Evolutionary conservation across 768 basidiomycete genomes (phyloP).

Genomic region (Kwoniella botswanensis): DNA sequence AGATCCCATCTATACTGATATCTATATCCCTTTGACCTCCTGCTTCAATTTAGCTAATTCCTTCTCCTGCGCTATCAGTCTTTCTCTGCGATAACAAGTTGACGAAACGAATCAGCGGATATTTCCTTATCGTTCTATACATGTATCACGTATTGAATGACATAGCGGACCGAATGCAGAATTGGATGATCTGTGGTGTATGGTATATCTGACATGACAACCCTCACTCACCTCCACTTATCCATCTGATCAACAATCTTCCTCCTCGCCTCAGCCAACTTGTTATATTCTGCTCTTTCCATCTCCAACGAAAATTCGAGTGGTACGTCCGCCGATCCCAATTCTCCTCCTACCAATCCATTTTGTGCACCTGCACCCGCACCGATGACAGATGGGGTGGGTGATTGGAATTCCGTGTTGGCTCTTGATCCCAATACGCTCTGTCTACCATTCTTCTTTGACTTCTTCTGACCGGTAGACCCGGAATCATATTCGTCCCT

Average conservation of each 20-base stretch:
- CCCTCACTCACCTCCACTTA: slow-evolving; percentile 63
- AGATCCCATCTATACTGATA: not conserved
- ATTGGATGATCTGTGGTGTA: too few relatives aligned
- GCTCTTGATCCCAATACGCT: slow-evolving; percentile 59
- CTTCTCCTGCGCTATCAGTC: slow-evolving; percentile 78
- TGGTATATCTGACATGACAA: not conserved
- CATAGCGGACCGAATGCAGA: too few relatives aligned
- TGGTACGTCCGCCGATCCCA: slow-evolving; percentile 63
- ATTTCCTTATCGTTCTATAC: too few relatives aligned
- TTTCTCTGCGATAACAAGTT: slow-evolving; percentile 47
- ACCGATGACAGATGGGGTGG: slow-evolving; percentile 2
- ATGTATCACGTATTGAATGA: too few relatives aligned
- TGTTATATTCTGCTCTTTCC: slow-evolving; percentile 83
- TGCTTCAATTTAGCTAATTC: slow-evolving; percentile 75
- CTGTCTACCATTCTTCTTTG: slow-evolving; percentile 56
- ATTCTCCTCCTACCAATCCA: slow-evolving; percentile 32
- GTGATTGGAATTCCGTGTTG: slow-evolving; percentile 64
- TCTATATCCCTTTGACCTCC: slow-evolving; percentile 47
- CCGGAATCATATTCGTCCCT: slow-evolving; percentile 38
- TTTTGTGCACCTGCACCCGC: not conserved
- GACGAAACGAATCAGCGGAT: not conserved
- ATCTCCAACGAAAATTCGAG: slow-evolving; percentile 85
- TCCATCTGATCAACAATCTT: slow-evolving; percentile 76
- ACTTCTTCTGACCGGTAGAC: slow-evolving; percentile 57
- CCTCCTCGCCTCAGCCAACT: slow-evolving; percentile 76